Conservation (phyloP, 768 basidiomycete genomes). For the Hydnomerulius pinastri region DNA sequence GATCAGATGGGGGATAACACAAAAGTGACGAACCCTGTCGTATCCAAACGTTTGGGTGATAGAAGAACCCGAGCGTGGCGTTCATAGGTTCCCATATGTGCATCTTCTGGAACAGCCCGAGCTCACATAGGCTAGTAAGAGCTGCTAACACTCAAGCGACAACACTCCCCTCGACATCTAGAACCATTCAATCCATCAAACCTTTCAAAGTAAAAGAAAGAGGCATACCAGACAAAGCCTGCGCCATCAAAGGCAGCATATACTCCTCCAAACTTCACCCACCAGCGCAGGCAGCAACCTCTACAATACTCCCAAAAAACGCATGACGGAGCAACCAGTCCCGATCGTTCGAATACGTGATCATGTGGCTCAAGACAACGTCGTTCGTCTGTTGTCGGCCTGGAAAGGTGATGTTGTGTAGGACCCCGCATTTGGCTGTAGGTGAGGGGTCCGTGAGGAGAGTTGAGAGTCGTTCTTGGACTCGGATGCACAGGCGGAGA, state of each 20-base stretch:
- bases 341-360: constrained; percentile 83
- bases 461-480: constrained; percentile 85
- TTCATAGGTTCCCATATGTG: constrained; percentile 97
- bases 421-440: constrained; percentile 87
- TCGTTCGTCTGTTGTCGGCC: constrained; percentile 94
- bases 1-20: background rate
- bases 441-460: constrained; percentile 88
- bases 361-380: constrained; percentile 85
- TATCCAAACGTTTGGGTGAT: constrained; percentile 96
- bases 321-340: constrained; percentile 91
- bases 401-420: constrained; percentile 89
- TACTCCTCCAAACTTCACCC: constrained; percentile 92
- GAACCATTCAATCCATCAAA: constrained; percentile 4
- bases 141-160: constrained; percentile 88
- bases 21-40: constrained; percentile 67
- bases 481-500: constrained; percentile 75
- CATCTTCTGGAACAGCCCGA: constrained; percentile 90
- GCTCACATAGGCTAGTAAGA: constrained; percentile 84
- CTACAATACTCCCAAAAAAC: constrained; percentile 95
- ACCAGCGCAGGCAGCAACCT: constrained; percentile 93
- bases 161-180: constrained; percentile 95
- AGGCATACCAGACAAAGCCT: constrained; percentile 87
- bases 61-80: constrained; percentile 83
- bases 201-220: background rate
- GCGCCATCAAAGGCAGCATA: constrained; percentile 94